Evolutionary conservation across 371 early-diverging fungal genomes (phyloP), one percentile per base, ranked within the genome.

Genomic region (Mortierella polycephala): DNA sequence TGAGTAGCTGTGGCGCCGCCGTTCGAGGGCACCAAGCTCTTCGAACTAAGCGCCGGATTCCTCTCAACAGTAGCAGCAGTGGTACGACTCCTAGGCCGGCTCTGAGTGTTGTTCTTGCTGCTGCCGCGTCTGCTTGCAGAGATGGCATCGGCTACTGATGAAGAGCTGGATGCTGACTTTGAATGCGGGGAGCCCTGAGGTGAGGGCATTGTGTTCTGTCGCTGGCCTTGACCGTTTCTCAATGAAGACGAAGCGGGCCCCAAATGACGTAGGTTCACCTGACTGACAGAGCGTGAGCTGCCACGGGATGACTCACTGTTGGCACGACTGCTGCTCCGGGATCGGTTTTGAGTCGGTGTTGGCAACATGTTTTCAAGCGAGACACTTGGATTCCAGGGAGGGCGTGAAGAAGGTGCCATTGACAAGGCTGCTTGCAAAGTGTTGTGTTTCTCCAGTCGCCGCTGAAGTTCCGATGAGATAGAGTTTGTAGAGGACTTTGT

Each of bases 311-410:
- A 66, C 13, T 21, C 16, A 52, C 57, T 54, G 5, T 46, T 23
- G 12, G 61, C 67, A 11, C 71, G 60, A 8, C 57, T 59, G 9
- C 61, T 30, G 57, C 71, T 71, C 49, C 67, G 45, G 1, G 77
- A 71, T 44, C 77, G 67, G 42, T 23, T 55, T 16, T 49, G 53
- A 3, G 57, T 9, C 7, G 71, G 76, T 10, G 23, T 58, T 2
- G 50, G 37, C 16, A 60, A 18, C 1, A 57, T 20, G n/a, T 45
- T 46, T 5, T 72, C 69, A 1, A 79, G 60, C 0, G 77, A 67
- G 7, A 71, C 68, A 45, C 71, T 71, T 3, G 77, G 71, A 16
- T 71, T 76, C 77, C 77, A 79, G 13, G 73, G 60, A 13, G 73
- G 70, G 10, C 80, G 73, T 0, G 68, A 60, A 1, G 60, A 44